Evolutionary conservation across 345 rosid genomes (phyloP).

Genomic region (Hypericum androsaemum): DNA sequence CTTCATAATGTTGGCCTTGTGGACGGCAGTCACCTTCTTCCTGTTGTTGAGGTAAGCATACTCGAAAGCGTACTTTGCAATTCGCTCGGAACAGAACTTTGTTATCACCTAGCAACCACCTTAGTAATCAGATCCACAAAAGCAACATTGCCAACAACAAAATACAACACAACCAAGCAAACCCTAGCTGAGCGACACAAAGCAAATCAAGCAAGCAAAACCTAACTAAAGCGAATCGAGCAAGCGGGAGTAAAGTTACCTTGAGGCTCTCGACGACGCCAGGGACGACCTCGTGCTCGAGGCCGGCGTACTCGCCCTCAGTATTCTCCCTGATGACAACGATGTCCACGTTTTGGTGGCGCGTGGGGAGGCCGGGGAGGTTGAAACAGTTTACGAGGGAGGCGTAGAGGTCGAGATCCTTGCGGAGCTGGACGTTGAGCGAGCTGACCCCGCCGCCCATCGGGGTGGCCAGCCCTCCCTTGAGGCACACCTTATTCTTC

Average conservation of each 20-base stretch:
- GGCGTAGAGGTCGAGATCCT: constrained; percentile 82
- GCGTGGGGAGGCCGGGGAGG: constrained; percentile 65
- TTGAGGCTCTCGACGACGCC: constrained; percentile 97
- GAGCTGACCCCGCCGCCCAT: constrained; percentile 97
- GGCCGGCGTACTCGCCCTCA: constrained; percentile 86
- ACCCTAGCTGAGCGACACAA: too few relatives aligned
- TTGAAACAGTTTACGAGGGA: constrained; percentile 84
- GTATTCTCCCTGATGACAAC: constrained; percentile 92
- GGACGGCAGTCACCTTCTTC: constrained; percentile 91
- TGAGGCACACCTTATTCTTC: constrained; percentile 83
- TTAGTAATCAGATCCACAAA: constrained; percentile 17
- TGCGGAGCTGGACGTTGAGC: constrained; percentile 68
- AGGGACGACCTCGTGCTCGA: constrained; percentile 91
- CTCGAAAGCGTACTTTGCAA: constrained; percentile 92
- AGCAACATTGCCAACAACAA: background rate
- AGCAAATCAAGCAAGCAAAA: too few relatives aligned
- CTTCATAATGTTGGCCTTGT: constrained; percentile 97
- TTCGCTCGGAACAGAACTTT: constrained; percentile 91
- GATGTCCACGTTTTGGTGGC: constrained; percentile 78
- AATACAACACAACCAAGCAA: too few relatives aligned
- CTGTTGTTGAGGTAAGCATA: constrained; percentile 90
- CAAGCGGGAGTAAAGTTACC: constrained; percentile 28
- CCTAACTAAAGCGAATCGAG: background rate
- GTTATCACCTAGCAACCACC: constrained; percentile 66
- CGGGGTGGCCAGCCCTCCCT: constrained; percentile 83